Conservation (phyloP, 768 basidiomycete species). For the Gymnopilus junonius region DNA sequence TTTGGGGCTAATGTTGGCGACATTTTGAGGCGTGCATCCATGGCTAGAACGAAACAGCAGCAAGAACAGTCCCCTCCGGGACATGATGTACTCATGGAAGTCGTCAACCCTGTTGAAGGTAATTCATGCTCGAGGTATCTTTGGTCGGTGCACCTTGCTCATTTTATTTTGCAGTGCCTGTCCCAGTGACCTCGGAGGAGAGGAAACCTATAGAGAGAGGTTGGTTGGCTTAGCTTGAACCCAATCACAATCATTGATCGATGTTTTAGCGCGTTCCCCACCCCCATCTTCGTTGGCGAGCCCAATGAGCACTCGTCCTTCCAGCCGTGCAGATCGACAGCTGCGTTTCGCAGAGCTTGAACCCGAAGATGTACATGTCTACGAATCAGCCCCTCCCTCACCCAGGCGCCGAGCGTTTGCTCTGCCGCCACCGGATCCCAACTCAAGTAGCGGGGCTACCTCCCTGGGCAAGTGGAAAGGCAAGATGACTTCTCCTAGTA, state of each 20-base stretch:
- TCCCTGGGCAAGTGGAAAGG: conserved; percentile 46
- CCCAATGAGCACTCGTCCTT: conserved; percentile 58
- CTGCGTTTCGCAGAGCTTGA: conserved; percentile 79
- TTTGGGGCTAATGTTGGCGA: conserved; percentile 73
- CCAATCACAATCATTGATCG: background rate
- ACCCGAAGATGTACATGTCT: conserved; percentile 78
- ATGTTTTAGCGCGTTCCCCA: conserved; percentile 31
- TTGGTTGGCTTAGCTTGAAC: background rate
- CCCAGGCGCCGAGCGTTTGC: conserved; percentile 66
- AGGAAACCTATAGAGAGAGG: conserved; percentile 24
- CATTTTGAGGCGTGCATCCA: conserved; percentile 58
- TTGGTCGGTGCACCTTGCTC: background rate
- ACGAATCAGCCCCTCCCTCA: conserved; percentile 81
- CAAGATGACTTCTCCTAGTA: conserved; percentile 20
- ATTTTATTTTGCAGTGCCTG: background rate
- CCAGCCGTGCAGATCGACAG: conserved; percentile 58
- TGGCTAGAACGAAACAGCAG: conserved; percentile 43
- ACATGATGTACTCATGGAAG: background rate
- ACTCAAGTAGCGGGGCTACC: conserved; percentile 38
- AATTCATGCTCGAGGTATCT: background rate
- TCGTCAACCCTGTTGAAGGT: background rate
- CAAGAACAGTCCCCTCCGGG: background rate
- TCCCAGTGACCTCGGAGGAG: conserved; percentile 27
- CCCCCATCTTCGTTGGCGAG: conserved; percentile 52
- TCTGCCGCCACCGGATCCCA: conserved; percentile 52